Conservation (phyloP, 305 asterid genomes). For the Stenogyne calaminthoides region DNA sequence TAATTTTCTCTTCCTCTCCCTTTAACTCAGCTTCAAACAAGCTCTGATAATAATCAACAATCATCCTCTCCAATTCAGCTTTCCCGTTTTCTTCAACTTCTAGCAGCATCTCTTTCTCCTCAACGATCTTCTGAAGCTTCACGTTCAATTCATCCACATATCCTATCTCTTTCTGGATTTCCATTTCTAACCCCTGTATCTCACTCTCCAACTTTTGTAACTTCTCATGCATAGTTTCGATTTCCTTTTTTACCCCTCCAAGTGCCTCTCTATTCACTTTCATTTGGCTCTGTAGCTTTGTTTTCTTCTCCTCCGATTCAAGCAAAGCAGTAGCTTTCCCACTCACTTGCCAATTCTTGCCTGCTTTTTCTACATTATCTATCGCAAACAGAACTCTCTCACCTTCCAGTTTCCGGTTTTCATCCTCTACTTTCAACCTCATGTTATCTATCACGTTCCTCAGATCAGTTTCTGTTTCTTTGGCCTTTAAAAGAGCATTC, state of each 20-base stretch:
- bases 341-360: slow-evolving; percentile 54
- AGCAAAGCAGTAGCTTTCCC: slow-evolving; percentile 83
- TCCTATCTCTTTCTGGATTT: slow-evolving; percentile 42
- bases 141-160: slow-evolving; percentile 48
- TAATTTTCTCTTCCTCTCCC: slow-evolving; percentile 61
- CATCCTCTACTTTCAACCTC: slow-evolving; percentile 68
- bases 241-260: slow-evolving; percentile 48
- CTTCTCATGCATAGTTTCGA: slow-evolving; percentile 48
- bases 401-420: slow-evolving; percentile 59
- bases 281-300: slow-evolving; percentile 63
- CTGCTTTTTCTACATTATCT: slow-evolving; percentile 66
- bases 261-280: slow-evolving; percentile 60
- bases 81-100: slow-evolving; percentile 59
- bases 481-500: slow-evolving; percentile 43
- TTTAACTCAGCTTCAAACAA: slow-evolving; percentile 64
- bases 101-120: slow-evolving; percentile 64
- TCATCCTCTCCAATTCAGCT: slow-evolving; percentile 54
- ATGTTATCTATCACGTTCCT: slow-evolving; percentile 41
- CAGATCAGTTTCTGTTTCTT: slow-evolving; percentile 54
- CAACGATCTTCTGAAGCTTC: slow-evolving; percentile 46
- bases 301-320: slow-evolving; percentile 76
- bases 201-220: slow-evolving; percentile 48
- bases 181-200: slow-evolving; percentile 44
- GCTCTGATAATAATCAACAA: slow-evolving; percentile 59
- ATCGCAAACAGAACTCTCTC: slow-evolving; percentile 89